These are phyloP conservation scores for Aspergillus luchuensis DNA, from an alignment of 2,329 filamentous ascomycete species.

Conservation along the genomic window DNA sequence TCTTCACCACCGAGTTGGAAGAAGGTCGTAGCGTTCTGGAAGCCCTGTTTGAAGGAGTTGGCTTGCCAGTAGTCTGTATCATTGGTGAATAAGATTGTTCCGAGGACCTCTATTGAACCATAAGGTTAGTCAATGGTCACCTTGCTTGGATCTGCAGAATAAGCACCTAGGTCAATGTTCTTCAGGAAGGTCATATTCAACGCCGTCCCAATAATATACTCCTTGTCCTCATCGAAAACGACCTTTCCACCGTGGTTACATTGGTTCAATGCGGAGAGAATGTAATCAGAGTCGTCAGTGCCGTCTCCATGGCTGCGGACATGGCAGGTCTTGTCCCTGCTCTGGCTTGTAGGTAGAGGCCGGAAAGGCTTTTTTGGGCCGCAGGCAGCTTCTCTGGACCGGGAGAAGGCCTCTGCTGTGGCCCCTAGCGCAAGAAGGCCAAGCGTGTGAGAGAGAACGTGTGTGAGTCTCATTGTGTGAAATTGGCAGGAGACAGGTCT, in stretches of 20 bases:
- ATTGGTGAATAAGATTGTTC: constrained; percentile 63
- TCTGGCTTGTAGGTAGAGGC: constrained; percentile 30
- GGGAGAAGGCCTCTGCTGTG: constrained; percentile 22
- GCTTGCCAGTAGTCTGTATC: constrained; percentile 70
- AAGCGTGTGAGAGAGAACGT: constrained; percentile 24
- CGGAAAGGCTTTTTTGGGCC: constrained; percentile 33
- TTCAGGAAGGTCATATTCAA: constrained; percentile 66
- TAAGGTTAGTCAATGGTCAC: not conserved
- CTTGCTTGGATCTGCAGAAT: not conserved
- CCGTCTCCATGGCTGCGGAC: constrained; percentile 33
- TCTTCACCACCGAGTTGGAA: constrained; percentile 67
- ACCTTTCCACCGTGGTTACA: constrained; percentile 67
- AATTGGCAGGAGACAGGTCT: not conserved
- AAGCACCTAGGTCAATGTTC: constrained; percentile 61
- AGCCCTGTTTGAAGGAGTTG: constrained; percentile 64
- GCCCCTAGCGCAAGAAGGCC: constrained; percentile 26
- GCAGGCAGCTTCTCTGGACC: constrained; percentile 28
- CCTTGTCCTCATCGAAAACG: constrained; percentile 57
- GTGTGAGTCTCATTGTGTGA: constrained; percentile 30
- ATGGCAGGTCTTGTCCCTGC: constrained; percentile 32
- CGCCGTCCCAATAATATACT: constrained; percentile 65
- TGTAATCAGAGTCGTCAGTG: constrained; percentile 53
- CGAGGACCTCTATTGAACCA: constrained; percentile 54
- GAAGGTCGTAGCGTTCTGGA: constrained; percentile 68
- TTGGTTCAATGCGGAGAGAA: constrained; percentile 57